Evolutionary conservation across 331 rosid species (phyloP), one percentile per base, ranked within the genome.

Genomic region (Rosa hybrid): DNA sequence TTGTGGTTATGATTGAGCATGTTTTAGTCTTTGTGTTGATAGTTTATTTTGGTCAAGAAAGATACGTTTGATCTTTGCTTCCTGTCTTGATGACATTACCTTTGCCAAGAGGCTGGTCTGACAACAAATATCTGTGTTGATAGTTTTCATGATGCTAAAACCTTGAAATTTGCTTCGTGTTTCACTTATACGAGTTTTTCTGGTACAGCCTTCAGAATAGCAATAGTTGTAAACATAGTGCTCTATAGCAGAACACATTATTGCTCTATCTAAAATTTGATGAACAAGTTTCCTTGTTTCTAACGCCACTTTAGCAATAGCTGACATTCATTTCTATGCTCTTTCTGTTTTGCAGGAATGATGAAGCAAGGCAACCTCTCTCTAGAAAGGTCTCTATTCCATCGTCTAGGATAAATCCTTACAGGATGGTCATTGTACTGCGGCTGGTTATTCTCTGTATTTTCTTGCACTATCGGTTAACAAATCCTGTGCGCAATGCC

Each of bases 361-460:
- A 95, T 85, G 99, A 95, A 88, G 99, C 98, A 68, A 89, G 99
- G 46, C 99, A 95, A 77, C 99, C 99, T 82, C 97, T 95, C 27
- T 95, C 99, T 3, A 84, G 99, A 87, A 95, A 95, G 91, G 99
- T 95, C 83, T 95, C 99, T 64, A 44, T 95, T 76, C 98, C 99
- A 83, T 95, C 99, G 21, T 95, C 99, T 42, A 90, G 86, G 88
- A 95, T 95, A 88, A 95, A 95, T 83, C 99, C 99, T 59, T 95
- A 95, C 68, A 86, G 99, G 41, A 88, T 95, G 99, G 97, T 95
- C 81, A 95, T 95, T 83, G 97, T 89, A 78, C 90, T 95, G 85
- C 99, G 99, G 83, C 91, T 95, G 42, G n/a, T 88, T 83, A 88
- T 95, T 77, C 91, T 95, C 49, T 87, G 90, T 77, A 83, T 95